These are phyloP conservation scores for Xerocomus nothofagi DNA, from an alignment of 1,284 basidiomycete genomes.

Conservation along the genomic window DNA sequence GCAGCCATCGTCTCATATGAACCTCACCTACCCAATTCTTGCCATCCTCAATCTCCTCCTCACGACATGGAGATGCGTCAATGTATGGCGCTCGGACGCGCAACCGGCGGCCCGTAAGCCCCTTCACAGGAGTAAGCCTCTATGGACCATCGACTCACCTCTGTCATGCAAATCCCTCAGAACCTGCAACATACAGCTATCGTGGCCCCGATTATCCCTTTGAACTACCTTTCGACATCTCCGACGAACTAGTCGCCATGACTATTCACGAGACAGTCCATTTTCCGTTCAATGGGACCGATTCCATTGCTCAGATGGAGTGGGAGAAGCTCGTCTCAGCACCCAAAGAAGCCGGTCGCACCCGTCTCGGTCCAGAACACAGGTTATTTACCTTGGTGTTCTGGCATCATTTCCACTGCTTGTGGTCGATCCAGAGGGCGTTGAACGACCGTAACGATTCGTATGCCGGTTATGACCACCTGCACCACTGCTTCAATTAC, in stretches of 20 bases:
- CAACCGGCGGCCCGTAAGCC: neutral
- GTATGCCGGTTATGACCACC: conserved; percentile 11
- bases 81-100: neutral
- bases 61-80: conserved; percentile 7
- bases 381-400: conserved; percentile 11
- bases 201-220: neutral
- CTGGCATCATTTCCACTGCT: conserved; percentile 14
- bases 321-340: conserved; percentile 9
- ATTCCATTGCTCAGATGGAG: conserved; percentile 8
- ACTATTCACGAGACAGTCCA: conserved; percentile 16
- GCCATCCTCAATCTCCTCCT: conserved; percentile 8
- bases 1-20: neutral
- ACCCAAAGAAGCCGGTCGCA: conserved; percentile 11
- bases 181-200: neutral
- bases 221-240: neutral
- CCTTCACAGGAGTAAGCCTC: no score
- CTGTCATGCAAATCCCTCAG: neutral
- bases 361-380: conserved; percentile 14
- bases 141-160: neutral
- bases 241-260: conserved; percentile 1
- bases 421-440: conserved; percentile 17
- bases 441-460: conserved; percentile 11
- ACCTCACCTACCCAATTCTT: neutral
- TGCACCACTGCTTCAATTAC: conserved; percentile 38
- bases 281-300: conserved; percentile 11